Base-by-base conservation (phyloP, 805 yeast genomes). In the Candida ortonii region DNA sequence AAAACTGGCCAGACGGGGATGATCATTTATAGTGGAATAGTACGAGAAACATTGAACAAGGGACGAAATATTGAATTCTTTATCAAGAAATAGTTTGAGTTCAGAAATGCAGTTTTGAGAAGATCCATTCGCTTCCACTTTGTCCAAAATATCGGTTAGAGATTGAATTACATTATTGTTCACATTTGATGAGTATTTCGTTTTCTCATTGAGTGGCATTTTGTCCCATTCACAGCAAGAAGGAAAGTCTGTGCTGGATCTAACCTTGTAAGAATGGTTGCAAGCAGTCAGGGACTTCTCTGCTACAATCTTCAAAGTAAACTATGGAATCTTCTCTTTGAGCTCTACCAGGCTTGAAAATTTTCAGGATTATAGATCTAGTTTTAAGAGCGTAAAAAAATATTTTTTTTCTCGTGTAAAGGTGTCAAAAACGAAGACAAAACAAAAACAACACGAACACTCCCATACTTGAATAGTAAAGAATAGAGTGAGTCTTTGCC, bases 1-100 rank as follows among this genome's bases (percentile, higher is more conserved):
- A 3, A 71, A 37, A 14, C 59, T 62, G 0, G 75, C 63, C 43
- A 78, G 68, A 30, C 67, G 70, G 3, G 63, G 52, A 49, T 76
- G 79, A 38, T 80, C 78, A 49, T 78, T 68, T 4, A 63, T 54
- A 3, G 71, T 59, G n/a, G 70, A 55, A 43, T 52, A 67, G 41
- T 61, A 61, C 5, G 70, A 57, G 65, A 76, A 71, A 14, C 57
- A 47, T 16, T 57, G 57, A n/a, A 67, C 47, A n/a, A 69, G 34
- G 26, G 61, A 59, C 8, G 48, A 36, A n/a, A 51, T 20, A 25
- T 67, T 56, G 15, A 44, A 53, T 11, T 52, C 47, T 24, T 40
- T 44, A 6, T 47, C 59, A 30, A 67, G 53, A 43, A 67, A 61
- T 20, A 41, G 30, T 23, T 42, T 36, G 12, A 69, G 31, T 7